Base-by-base conservation (phyloP, 768 basidiomycete genomes). In the Mycena leptocephala region DNA sequence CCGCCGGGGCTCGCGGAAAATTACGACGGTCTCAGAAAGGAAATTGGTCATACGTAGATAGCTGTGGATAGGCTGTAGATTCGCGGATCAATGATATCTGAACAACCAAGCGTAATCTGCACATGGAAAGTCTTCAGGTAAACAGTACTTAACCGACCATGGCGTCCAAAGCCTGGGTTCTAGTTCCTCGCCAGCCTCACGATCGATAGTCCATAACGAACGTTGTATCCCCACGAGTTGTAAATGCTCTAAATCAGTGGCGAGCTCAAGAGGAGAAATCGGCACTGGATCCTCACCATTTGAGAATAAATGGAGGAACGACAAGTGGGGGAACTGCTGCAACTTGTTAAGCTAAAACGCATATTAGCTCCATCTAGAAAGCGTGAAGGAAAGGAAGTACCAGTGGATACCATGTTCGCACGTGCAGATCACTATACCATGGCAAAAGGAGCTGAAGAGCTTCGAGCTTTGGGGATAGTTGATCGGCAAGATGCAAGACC, bases 71-170 rank as follows among this genome's bases (percentile, higher is more conserved):
- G n/a, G n/a, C n/a, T n/a, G 24, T 37, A 61, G 32, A 61, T 20
- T 9, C 59, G 59, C 62, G 14, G 28, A 10, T 70, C 59, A 78
- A 70, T 78, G 77, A 33, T 87, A 86, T 72, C 84, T 82, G 81
- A 87, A 86, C 56, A 88, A 79, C 88, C 88, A 88, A 43, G 83
- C 83, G 59, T 87, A 80, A 74, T 88, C 88, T 6, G 70, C 58
- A 73, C 78, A 81, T 1, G 78, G 59, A 70, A 88, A 87, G 70
- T 88, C 88, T 58, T 85, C 86, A 55, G 85, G 85, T 10, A 83
- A 78, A 68, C 83, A 84, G 70, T 85, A 87, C 77, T 86, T 87
- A 67, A 86, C 83, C 74, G 80, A 85, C 86, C 86, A 87, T 51
- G 86, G 82, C 16, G 85, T 83, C 85, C 86, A 87, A 69, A 85